These are phyloP conservation scores for Lumnitzera racemosa DNA, from an alignment of 345 rosid genomes.

Conservation along the genomic window DNA sequence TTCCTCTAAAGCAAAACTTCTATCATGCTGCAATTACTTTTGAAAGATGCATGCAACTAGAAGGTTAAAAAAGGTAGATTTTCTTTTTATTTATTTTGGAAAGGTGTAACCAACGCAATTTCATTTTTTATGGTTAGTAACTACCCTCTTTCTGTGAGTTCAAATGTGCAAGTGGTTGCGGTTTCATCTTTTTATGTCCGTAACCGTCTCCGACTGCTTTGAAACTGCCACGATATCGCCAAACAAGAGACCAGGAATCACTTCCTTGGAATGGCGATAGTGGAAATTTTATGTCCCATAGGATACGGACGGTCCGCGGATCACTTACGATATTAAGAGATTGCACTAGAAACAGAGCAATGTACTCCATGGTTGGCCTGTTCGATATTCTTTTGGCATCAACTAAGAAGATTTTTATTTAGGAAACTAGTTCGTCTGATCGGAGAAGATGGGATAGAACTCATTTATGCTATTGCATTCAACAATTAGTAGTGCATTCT, in stretches of 20 bases:
- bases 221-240: no score
- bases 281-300: slow-evolving; percentile 70
- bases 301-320: slow-evolving; percentile 88
- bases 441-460: slow-evolving; percentile 62
- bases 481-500: slow-evolving; percentile 85
- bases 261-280: slow-evolving; percentile 74
- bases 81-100: no score
- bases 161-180: no score
- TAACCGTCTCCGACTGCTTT: no score
- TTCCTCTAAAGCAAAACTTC: no score
- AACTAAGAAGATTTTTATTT: slow-evolving; percentile 67
- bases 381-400: slow-evolving; percentile 78
- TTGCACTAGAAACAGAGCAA: slow-evolving; percentile 98
- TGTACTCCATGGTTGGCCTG: slow-evolving; percentile 93
- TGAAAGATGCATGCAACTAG: no score
- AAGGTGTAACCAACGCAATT: no score
- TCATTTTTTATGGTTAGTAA: no score
- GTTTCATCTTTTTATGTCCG: no score
- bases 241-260: slow-evolving; percentile 13
- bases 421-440: slow-evolving; percentile 43
- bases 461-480: slow-evolving; percentile 75
- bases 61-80: no score
- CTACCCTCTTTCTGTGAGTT: no score
- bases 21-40: no score
- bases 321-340: slow-evolving; percentile 84